phyloP scores from a whole-genome alignment of 176 grass and related monocot species.

The Saccharum officinarum region DNA sequence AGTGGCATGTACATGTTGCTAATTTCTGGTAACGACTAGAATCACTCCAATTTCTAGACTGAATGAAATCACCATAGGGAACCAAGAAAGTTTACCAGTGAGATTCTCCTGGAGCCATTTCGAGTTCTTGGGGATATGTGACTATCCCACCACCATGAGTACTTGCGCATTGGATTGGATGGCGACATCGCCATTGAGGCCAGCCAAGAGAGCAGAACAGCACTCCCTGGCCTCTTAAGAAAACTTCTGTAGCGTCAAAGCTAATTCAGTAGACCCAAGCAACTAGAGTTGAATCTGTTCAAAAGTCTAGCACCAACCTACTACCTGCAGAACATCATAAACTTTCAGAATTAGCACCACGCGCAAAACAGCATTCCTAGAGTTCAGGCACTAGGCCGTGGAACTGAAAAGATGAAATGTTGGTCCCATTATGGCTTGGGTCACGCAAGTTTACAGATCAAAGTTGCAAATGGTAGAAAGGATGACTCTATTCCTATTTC shows the following conservation, averaged over 20 bases:
- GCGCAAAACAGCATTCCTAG: constrained; percentile 2
- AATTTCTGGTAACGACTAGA: neutral
- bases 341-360: constrained; percentile 7
- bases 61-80: neutral
- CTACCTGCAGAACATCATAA: constrained; percentile 40
- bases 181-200: constrained; percentile 60
- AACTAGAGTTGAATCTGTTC: constrained; percentile 7
- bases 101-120: constrained; percentile 99
- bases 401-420: neutral
- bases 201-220: constrained; percentile 18
- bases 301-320: constrained; percentile 12
- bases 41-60: neutral
- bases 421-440: neutral
- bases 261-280: constrained; percentile 19
- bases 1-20: neutral
- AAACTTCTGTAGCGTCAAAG: constrained; percentile 17
- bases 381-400: neutral
- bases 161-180: constrained; percentile 67
- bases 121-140: constrained; percentile 88
- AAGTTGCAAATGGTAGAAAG: neutral
- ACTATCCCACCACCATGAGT: constrained; percentile 99
- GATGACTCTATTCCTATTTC: neutral
- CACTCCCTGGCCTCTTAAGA: constrained; percentile 9
- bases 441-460: constrained; percentile 2
- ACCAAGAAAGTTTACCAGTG: constrained; percentile 43